These are phyloP conservation scores for Candida ulmi DNA, from an alignment of 805 yeast species.

Conservation along the genomic window DNA sequence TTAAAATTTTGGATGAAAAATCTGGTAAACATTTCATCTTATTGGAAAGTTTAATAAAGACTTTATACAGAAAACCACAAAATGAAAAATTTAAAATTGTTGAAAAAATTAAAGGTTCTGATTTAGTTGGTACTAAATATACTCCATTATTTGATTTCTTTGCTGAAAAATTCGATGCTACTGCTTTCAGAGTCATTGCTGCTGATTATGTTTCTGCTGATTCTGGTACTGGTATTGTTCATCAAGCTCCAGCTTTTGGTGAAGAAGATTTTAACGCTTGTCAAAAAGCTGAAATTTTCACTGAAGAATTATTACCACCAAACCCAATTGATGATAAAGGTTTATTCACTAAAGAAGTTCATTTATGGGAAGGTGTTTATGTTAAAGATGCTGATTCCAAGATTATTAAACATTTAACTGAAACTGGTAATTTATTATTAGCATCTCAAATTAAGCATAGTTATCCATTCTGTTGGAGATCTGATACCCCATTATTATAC, in stretches of 20 bases:
- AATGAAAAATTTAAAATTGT: slow-evolving; percentile 81
- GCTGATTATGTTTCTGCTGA: slow-evolving; percentile 87
- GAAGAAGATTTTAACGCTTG: slow-evolving; percentile 94
- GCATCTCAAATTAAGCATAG: slow-evolving; percentile 88
- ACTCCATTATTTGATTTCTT: slow-evolving; percentile 82
- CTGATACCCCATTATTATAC: slow-evolving; percentile 95
- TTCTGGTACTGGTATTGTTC: slow-evolving; percentile 99
- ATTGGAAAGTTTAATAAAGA: slow-evolving; percentile 73
- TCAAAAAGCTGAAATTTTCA: slow-evolving; percentile 66
- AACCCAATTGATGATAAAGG: slow-evolving; percentile 95
- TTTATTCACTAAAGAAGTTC: slow-evolving; percentile 67
- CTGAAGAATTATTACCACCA: slow-evolving; percentile 69
- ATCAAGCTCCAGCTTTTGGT: slow-evolving; percentile 98
- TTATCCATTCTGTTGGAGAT: slow-evolving; percentile 99
- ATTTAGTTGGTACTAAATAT: slow-evolving; percentile 74
- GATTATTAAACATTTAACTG: slow-evolving; percentile 81
- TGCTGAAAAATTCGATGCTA: slow-evolving; percentile 63
- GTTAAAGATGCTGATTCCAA: slow-evolving; percentile 94
- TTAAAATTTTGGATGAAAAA: slow-evolving; percentile 87
- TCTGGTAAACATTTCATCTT: slow-evolving; percentile 76
- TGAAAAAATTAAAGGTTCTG: slow-evolving; percentile 74
- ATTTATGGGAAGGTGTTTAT: slow-evolving; percentile 73
- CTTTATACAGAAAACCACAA: slow-evolving; percentile 92
- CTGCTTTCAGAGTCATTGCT: slow-evolving; percentile 76
- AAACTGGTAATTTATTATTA: slow-evolving; percentile 65